phyloP scores from a whole-genome alignment of 2,329 filamentous ascomycete species.

The Fusarium graminum region DNA sequence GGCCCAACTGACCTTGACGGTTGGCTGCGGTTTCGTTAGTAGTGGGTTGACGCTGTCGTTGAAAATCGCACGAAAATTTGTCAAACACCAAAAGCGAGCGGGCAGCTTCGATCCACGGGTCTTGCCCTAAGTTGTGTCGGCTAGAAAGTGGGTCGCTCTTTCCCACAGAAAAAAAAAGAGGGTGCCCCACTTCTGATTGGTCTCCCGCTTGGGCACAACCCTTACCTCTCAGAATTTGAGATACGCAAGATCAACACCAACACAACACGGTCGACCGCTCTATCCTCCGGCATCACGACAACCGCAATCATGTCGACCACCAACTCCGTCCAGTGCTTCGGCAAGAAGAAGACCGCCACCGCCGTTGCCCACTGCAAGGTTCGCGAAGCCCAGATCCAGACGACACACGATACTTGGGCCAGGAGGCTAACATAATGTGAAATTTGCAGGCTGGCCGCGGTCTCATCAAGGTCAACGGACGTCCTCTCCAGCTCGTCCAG shows the following conservation, averaged over 20 bases:
- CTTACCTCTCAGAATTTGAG: conserved; percentile 22
- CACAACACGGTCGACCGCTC: conserved; percentile 25
- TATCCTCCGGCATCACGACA: conserved; percentile 43
- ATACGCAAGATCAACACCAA: conserved; percentile 19
- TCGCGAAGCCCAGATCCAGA: conserved; percentile 52
- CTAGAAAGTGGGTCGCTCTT: neutral
- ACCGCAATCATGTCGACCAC: conserved; percentile 77
- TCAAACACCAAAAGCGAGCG: conserved; percentile 6
- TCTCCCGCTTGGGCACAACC: neutral
- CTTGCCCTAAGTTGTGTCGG: conserved; percentile 17
- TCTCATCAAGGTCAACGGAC: conserved; percentile 98
- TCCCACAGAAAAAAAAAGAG: conserved; percentile 3
- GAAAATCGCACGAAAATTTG: conserved; percentile 22
- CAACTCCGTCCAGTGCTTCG: conserved; percentile 96
- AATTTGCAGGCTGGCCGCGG: conserved; percentile 65
- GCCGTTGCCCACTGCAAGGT: conserved; percentile 95
- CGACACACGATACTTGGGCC: conserved; percentile 3
- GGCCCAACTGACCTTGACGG: conserved; percentile 56
- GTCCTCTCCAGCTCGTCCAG: conserved; percentile 92
- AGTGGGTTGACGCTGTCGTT: conserved; percentile 29
- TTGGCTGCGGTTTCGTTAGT: conserved; percentile 57
- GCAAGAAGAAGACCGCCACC: conserved; percentile 95
- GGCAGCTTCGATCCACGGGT: conserved; percentile 5
- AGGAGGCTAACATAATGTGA: conserved; percentile 50
- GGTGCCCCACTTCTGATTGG: neutral